Evolutionary conservation across 345 rosid genomes (phyloP).

Genomic region (Brassica juncea): DNA sequence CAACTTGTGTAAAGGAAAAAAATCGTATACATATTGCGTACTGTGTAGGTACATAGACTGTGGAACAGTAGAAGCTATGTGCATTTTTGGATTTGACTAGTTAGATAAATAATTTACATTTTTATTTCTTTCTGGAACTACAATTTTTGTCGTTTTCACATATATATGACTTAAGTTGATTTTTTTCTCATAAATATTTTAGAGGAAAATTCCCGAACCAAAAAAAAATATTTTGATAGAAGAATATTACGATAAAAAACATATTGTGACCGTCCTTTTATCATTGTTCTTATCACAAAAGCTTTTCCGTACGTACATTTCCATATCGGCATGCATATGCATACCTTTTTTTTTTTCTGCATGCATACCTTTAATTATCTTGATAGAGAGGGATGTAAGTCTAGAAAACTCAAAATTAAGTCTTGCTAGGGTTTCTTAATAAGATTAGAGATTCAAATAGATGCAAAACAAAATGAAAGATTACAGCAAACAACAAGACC

Average conservation of each 20-base stretch:
- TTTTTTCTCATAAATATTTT: not conserved
- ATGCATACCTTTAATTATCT: not conserved
- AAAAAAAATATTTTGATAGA: not conserved
- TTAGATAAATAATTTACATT: not conserved
- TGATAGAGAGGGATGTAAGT: not conserved
- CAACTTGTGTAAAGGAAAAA: not conserved
- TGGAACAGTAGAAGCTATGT: not conserved
- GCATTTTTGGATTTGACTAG: not conserved
- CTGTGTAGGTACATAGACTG: not conserved
- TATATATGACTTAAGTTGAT: not conserved
- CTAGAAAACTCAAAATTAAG: not conserved
- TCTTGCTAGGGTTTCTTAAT: not conserved
- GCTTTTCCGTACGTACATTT: conserved; percentile 11
- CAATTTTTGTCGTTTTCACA: not conserved
- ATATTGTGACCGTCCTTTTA: not conserved
- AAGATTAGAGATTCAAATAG: conserved; percentile 5
- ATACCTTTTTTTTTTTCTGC: not conserved
- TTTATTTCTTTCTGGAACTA: not conserved
- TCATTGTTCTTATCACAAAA: not conserved
- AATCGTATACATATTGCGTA: not conserved
- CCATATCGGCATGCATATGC: conserved; percentile 23
- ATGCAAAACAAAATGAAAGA: conserved; percentile 13
- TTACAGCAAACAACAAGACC: conserved; percentile 16
- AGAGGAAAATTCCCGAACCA: not conserved
- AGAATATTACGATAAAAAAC: not conserved